These are phyloP conservation scores for Psilocybe sp. DNA, from an alignment of 768 basidiomycete species.

Conservation along the genomic window DNA sequence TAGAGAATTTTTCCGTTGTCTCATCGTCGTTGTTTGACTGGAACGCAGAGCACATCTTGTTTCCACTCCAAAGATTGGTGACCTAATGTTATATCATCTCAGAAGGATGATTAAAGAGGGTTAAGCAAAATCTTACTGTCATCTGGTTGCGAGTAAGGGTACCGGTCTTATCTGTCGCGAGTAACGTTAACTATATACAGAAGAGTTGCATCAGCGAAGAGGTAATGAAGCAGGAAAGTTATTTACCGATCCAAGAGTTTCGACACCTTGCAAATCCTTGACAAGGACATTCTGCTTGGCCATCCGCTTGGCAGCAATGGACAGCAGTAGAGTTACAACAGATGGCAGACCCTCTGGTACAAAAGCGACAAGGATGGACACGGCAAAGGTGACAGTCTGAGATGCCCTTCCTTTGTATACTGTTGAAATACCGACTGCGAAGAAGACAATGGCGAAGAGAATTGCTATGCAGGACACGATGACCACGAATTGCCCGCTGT, in stretches of 20 bases:
- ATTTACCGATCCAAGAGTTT: constrained; percentile 52
- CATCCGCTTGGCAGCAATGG: constrained; percentile 72
- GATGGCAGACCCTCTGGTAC: constrained; percentile 65
- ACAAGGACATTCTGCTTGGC: constrained; percentile 70
- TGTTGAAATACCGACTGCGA: constrained; percentile 62
- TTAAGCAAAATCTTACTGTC: constrained; percentile 39
- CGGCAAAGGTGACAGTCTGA: constrained; percentile 60
- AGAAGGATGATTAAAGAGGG: neutral
- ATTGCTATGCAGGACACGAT: constrained; percentile 62
- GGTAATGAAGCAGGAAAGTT: constrained; percentile 12
- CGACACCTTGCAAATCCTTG: constrained; percentile 71
- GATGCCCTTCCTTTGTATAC: constrained; percentile 62
- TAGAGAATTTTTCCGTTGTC: constrained; percentile 46
- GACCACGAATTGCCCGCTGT: constrained; percentile 57
- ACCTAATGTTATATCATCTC: constrained; percentile 30
- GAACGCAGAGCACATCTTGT: constrained; percentile 62
- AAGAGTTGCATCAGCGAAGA: constrained; percentile 9
- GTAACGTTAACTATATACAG: constrained; percentile 48
- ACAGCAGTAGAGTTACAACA: constrained; percentile 62
- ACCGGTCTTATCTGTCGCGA: constrained; percentile 73
- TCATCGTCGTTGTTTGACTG: constrained; percentile 70
- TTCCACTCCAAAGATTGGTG: constrained; percentile 65
- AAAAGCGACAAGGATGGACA: constrained; percentile 59
- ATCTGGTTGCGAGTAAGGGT: constrained; percentile 72
- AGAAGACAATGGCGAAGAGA: constrained; percentile 60